Base-by-base conservation (phyloP, 306 rosid species). In the Cucumis cinereus region DNA sequence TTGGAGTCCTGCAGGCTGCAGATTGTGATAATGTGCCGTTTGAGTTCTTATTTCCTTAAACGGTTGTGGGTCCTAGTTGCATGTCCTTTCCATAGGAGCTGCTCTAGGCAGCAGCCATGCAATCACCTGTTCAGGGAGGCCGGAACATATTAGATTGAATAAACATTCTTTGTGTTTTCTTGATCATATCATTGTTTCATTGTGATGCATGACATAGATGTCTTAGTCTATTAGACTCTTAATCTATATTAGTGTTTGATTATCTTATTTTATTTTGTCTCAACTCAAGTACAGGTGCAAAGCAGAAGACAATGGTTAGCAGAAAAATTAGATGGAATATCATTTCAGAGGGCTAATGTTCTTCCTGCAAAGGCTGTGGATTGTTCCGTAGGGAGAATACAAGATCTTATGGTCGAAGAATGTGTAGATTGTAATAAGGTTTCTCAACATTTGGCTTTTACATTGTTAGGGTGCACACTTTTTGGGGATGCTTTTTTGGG, bases 391-490 rank as follows among this genome's bases (percentile, higher is more conserved):
- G 87, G 73, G 76, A 90, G 86, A 73, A 75, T 92, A 80, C 84
- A 81, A 45, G 78, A 60, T 60, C 68, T 84, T 41, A 74, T 78
- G 83, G 82, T 36, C 1, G 63, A 77, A 30, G 90, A 81, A 60
- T 60, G 85, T 63, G 73, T 89, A 75, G 90, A 84, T 79, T 78
- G 90, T 77, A 84, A 61, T 70, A 67, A 82, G 85, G 79, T 89
- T 82, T 90, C 98, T 82, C 96, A 86, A 80, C 86, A 85, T 79
- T 85, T 92, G 84, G 96, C 98, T 81, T 92, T 92, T 85, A 77
- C 88, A 81, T 78, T 92, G 64, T 77, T 92, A 85, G 96, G 96
- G 66, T 77, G 86, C 63, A 85, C 87, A 20, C 85, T 90, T 76
- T 90, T 90, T 77, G 98, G 96, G 83, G 90, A 90, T 74, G 86